These are phyloP conservation scores for Globisporangium yorkense DNA, from an alignment of 352 stramenopile genomes.

Conservation along the genomic window DNA sequence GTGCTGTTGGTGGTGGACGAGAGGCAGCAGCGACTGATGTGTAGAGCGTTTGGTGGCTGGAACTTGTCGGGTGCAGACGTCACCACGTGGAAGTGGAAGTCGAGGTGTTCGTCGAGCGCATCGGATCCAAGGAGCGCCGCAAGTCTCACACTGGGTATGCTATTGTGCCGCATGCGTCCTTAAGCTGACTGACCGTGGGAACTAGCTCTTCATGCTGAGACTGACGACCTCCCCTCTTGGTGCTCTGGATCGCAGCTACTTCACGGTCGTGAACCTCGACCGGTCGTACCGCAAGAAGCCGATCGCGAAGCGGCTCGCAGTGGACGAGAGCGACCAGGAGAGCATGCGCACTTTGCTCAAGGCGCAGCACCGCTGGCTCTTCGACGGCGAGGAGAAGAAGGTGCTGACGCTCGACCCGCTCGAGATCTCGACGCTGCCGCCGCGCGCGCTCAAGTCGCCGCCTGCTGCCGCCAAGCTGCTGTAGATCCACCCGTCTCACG, in stretches of 20 bases:
- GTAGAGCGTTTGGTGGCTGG: too few species aligned
- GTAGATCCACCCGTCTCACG: neutral
- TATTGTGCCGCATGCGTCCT: neutral
- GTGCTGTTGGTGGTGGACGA: too few species aligned
- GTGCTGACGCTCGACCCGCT: constrained; percentile 53
- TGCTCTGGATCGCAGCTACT: constrained; percentile 9
- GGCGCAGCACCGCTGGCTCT: constrained; percentile 64
- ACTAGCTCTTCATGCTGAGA: too few species aligned
- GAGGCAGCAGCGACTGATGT: too few species aligned
- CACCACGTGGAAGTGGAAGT: constrained; percentile 24
- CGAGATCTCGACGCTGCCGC: constrained; percentile 47
- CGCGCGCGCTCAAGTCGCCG: neutral
- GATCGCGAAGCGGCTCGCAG: constrained; percentile 19
- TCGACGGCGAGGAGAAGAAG: constrained; percentile 62
- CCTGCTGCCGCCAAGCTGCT: neutral
- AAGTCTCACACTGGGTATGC: constrained; percentile 24
- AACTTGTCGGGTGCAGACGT: constrained; percentile 3
- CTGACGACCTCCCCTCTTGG: too few species aligned
- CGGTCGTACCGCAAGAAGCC: constrained; percentile 15
- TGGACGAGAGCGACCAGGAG: constrained; percentile 21
- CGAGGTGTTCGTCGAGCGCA: constrained; percentile 22
- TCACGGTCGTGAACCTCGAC: constrained; percentile 25
- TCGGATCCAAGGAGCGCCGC: constrained; percentile 10
- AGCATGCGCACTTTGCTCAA: constrained; percentile 35
- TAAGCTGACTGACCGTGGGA: too few species aligned